Percentiles rank a stretch among this genome's conserved stretches.
These are phyloP conservation scores for Tetracladium marchalianum DNA, from an alignment of 495 filamentous ascomycete species.

Conservation along the genomic window DNA sequence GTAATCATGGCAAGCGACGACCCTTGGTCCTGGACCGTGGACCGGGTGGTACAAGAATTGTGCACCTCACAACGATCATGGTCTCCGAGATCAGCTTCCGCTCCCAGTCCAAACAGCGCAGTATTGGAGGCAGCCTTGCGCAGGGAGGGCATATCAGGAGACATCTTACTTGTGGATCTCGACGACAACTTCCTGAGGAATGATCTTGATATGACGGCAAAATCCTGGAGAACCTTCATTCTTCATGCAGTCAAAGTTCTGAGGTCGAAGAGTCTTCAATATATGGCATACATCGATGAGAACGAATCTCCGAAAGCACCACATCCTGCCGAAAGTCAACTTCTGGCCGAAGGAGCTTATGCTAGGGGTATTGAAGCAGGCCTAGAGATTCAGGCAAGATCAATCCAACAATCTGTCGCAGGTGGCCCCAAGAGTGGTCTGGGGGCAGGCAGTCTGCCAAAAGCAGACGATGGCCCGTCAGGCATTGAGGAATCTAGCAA, in stretches of 20 bases:
- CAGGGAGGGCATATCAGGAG: constrained; percentile 51
- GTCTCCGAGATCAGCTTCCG: constrained; percentile 19
- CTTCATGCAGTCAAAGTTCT: constrained; percentile 37
- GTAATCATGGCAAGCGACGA: constrained; percentile 28
- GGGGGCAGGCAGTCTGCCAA: neutral
- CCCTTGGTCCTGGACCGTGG: constrained; percentile 58
- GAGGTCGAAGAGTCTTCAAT: constrained; percentile 31
- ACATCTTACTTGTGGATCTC: constrained; percentile 44
- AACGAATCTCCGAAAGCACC: no score
- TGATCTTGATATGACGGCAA: constrained; percentile 37
- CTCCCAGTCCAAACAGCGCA: constrained; percentile 36
- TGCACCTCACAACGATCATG: constrained; percentile 43
- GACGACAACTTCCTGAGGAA: constrained; percentile 33
- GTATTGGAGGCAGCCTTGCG: constrained; percentile 43
- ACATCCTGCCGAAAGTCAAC: no score
- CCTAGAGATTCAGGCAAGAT: no score
- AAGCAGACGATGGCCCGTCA: neutral
- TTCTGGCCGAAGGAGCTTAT: no score
- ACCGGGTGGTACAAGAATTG: constrained; percentile 53
- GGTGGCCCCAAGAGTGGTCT: no score
- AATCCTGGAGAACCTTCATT: constrained; percentile 37
- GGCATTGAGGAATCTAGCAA: neutral
- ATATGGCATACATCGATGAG: constrained; percentile 7
- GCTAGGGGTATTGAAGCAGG: no score
- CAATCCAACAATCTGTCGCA: no score